phyloP scores from a whole-genome alignment of 2,329 filamentous ascomycete species.

The Pyricularia sp. region DNA sequence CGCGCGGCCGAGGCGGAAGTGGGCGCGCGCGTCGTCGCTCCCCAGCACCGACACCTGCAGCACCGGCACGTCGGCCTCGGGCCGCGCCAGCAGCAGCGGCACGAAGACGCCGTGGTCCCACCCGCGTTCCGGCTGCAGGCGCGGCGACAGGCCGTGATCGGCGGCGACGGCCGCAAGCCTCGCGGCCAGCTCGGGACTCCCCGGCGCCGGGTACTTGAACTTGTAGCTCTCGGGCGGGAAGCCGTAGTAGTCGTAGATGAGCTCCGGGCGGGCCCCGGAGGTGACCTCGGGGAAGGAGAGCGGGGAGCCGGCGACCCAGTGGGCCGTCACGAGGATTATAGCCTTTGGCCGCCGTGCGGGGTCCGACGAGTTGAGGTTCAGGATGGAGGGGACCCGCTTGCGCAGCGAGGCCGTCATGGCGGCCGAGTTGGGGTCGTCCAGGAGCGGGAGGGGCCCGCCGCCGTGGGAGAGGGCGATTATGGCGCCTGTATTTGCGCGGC shows the following conservation, averaged over 20 bases:
- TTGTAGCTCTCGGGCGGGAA: conserved; percentile 43
- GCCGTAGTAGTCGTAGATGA: conserved; percentile 47
- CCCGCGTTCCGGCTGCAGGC: conserved; percentile 26
- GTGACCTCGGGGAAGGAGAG: conserved; percentile 43
- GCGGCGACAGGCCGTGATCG: conserved; percentile 28
- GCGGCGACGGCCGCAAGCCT: conserved; percentile 32
- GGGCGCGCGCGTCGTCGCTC: conserved; percentile 33
- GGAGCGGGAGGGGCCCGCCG: conserved; percentile 43
- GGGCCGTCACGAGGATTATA: conserved; percentile 44
- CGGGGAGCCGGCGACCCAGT: conserved; percentile 38
- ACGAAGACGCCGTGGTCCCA: conserved; percentile 52
- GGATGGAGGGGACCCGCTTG: conserved; percentile 38
- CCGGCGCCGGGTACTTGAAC: conserved; percentile 42
- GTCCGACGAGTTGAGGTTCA: conserved; percentile 32
- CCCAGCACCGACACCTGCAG: conserved; percentile 43
- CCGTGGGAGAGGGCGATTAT: conserved; percentile 37
- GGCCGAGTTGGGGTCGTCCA: conserved; percentile 40
- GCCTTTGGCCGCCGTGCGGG: conserved; percentile 26
- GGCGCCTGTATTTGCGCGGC: conserved; percentile 15
- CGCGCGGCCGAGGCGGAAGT: conserved; percentile 40
- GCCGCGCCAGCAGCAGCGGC: conserved; percentile 40
- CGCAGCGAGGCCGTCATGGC: conserved; percentile 37
- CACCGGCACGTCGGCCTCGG: conserved; percentile 37
- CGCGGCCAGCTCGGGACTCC: conserved; percentile 37
- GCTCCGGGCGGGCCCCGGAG: conserved; percentile 28